Base-by-base conservation (phyloP, 345 rosid species). In the Rubroshorea leprosula region DNA sequence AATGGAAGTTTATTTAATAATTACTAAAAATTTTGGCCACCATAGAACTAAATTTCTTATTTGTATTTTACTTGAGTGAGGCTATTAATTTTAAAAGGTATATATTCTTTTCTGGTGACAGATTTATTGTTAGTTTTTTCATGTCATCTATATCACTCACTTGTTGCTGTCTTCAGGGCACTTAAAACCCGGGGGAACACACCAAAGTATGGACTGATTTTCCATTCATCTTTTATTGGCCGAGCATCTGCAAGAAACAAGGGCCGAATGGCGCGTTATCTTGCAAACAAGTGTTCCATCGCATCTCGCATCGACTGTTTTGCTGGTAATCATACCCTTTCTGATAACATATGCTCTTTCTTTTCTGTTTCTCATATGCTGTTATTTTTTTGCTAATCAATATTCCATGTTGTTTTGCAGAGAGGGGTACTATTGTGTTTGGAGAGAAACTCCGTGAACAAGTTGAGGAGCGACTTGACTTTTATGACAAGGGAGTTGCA, bases 401-500 rank as follows among this genome's bases (percentile, higher is more conserved):
- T 12, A 12, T 57, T 9, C 5, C 39, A 58, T 54, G 10, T 50
- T 14, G 27, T 35, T 27, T 39, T 69, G 45, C 79, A 93, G 99
- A 93, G 57, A 68, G 18, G 21, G 79, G 76, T 31, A 64, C 80
- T 12, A 79, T 84, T 14, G 60, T 74, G 27, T 93, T 83, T 18
- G 97, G 99, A n/a, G 97, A 87, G 74, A 87, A 85, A 74, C 90
- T 93, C 1, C 74, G 84, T 29, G 96, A 89, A 72, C 99, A 93
- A 76, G 99, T 93, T 24, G 97, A 89, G 75, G 99, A 89, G 68
- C 71, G 92, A 35, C 77, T 90, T 19, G 95, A 85, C 55, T 93
- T 93, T 64, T 87, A 89, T 27, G 99, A 93, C 71, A 93, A 93
- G 78, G 97, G 96, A 20, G 78, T 93, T 70, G 87, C 95, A 49